Percentiles rank a stretch among this genome's conserved stretches.
These are phyloP conservation scores for Artemisia argyi DNA, from an alignment of 129 eudicot species.

Conservation along the genomic window DNA sequence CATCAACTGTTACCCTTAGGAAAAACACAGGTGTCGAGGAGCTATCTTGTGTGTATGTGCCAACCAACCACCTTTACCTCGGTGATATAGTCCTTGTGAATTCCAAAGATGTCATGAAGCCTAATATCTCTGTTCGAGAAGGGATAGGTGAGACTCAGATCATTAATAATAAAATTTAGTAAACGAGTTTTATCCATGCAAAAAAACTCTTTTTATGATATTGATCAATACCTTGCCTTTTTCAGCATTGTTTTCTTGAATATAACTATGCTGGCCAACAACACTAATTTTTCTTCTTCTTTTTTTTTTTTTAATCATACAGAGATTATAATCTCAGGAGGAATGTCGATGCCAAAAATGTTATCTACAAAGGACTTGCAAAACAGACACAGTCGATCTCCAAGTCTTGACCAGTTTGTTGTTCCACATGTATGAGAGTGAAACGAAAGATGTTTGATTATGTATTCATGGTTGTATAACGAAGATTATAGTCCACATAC, in stretches of 20 bases:
- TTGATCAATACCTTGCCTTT: not conserved
- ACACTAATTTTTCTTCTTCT: not conserved
- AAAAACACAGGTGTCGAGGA: constrained; percentile 55
- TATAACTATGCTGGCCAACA: not conserved
- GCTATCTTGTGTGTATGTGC: constrained; percentile 74
- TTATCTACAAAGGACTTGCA: constrained; percentile 50
- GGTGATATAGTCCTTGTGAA: constrained; percentile 73
- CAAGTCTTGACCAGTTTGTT: constrained; percentile 47
- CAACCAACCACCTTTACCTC: constrained; percentile 84
- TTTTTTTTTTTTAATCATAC: constrained; percentile 23
- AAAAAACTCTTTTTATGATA: not conserved
- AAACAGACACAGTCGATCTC: constrained; percentile 32
- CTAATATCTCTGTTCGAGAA: constrained; percentile 80
- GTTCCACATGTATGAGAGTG: constrained; percentile 50
- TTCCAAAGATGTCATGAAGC: constrained; percentile 71
- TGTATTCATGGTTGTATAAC: not conserved
- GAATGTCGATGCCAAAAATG: constrained; percentile 76
- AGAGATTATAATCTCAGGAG: constrained; percentile 89
- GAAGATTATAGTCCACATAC: not conserved
- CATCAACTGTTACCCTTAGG: constrained; percentile 9
- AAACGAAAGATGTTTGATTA: not conserved
- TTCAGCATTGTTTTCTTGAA: not conserved
- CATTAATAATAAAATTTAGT: not conserved
- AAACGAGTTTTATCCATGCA: not conserved
- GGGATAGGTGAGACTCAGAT: constrained; percentile 54